Conservation (phyloP, 2,329 filamentous ascomycete genomes). For the Metarhizium brunneum region DNA sequence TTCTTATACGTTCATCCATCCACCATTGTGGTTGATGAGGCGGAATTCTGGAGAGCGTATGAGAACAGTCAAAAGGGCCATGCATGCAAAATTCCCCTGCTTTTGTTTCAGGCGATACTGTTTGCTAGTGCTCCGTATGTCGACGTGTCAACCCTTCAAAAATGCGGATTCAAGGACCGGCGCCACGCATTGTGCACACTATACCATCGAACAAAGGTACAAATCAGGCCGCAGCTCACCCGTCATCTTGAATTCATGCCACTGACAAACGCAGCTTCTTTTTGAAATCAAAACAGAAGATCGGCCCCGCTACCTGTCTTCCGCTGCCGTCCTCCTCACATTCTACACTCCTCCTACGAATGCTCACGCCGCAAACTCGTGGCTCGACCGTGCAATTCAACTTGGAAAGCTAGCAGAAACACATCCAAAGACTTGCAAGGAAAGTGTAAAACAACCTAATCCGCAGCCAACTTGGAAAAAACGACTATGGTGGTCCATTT, state of each 20-base stretch:
- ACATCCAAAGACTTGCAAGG: not conserved
- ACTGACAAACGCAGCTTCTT: not conserved
- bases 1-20: conserved; percentile 1
- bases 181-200: not conserved
- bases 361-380: not conserved
- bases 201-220: conserved; percentile 1
- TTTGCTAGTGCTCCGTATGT: conserved; percentile 1
- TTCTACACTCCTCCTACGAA: not conserved
- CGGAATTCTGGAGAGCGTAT: not conserved
- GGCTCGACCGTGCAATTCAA: not conserved
- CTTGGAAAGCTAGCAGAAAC: not conserved
- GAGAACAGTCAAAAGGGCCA: not conserved
- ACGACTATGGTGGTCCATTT: conserved; percentile 1
- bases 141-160: not conserved
- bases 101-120: not conserved
- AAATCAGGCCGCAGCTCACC: too few relatives aligned
- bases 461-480: not conserved
- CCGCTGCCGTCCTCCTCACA: not conserved
- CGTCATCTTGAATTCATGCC: not conserved
- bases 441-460: not conserved
- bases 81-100: not conserved
- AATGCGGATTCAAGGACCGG: not conserved
- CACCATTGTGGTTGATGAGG: not conserved
- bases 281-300: not conserved
- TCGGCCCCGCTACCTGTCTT: not conserved